These are phyloP conservation scores for Pascua guehoae DNA, from an alignment of 1,284 basidiomycete genomes.

Conservation along the genomic window DNA sequence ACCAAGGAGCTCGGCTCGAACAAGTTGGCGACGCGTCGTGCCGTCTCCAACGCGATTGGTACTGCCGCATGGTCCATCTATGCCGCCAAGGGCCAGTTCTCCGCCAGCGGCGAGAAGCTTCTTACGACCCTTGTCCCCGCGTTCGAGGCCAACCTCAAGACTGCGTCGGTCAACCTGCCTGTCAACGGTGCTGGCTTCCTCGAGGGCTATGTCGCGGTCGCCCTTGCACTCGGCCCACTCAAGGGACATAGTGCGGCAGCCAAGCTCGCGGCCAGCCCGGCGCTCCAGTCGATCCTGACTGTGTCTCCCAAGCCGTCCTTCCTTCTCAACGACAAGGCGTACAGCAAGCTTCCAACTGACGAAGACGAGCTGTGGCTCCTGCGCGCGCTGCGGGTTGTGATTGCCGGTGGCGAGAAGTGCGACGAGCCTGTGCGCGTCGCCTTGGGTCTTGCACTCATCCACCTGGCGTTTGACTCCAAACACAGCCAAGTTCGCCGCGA, in stretches of 20 bases:
- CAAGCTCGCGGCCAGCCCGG: constrained; percentile 38
- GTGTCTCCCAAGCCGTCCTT: constrained; percentile 70
- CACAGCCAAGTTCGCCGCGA: constrained; percentile 57
- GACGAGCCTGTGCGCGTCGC: constrained; percentile 59
- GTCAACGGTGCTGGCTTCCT: constrained; percentile 63
- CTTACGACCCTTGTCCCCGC: constrained; percentile 58
- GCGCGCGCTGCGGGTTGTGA: constrained; percentile 59
- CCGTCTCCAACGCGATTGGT: constrained; percentile 58
- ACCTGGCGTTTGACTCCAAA: constrained; percentile 62
- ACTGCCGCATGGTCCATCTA: constrained; percentile 52
- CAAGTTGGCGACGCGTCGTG: constrained; percentile 57
- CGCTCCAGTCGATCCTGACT: constrained; percentile 43
- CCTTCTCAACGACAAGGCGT: constrained; percentile 79
- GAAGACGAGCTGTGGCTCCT: constrained; percentile 77
- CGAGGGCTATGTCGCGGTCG: constrained; percentile 76
- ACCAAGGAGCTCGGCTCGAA: constrained; percentile 64
- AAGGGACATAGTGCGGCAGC: constrained; percentile 13
- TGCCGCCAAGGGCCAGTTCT: constrained; percentile 47
- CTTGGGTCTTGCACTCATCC: constrained; percentile 63
- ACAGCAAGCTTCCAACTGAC: constrained; percentile 62
- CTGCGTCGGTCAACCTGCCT: constrained; percentile 53
- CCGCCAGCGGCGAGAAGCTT: constrained; percentile 50
- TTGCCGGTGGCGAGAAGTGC: constrained; percentile 56
- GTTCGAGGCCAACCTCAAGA: constrained; percentile 67
- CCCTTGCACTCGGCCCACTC: constrained; percentile 65